phyloP scores from a whole-genome alignment of 306 rosid genomes.

The Rubus idaeus region DNA sequence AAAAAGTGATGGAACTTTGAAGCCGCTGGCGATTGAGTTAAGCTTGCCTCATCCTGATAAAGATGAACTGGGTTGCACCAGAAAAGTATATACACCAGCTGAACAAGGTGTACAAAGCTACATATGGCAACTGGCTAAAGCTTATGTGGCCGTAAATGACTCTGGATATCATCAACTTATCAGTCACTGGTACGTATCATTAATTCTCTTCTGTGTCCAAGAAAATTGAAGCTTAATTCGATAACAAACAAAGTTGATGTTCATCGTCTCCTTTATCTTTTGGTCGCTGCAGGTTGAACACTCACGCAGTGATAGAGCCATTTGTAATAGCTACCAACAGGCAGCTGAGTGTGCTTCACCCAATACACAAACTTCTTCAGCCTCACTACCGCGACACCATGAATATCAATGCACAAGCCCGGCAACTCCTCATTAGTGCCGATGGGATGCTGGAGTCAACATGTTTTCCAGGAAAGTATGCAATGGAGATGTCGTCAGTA shows the following conservation, averaged over 20 bases:
- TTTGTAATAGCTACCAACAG: slow-evolving; percentile 44
- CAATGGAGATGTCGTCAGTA: slow-evolving; percentile 37
- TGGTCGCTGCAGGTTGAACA: slow-evolving; percentile 46
- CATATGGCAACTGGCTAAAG: slow-evolving; percentile 63
- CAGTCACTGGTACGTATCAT: slow-evolving; percentile 49
- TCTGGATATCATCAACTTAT: slow-evolving; percentile 61
- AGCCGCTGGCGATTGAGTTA: slow-evolving; percentile 63
- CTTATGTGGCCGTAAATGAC: slow-evolving; percentile 60
- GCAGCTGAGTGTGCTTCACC: slow-evolving; percentile 43
- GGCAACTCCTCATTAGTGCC: slow-evolving; percentile 39
- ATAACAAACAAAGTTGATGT: not conserved
- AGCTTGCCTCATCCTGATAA: slow-evolving; percentile 47
- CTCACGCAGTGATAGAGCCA: slow-evolving; percentile 70
- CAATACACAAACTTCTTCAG: slow-evolving; percentile 36
- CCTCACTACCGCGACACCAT: slow-evolving; percentile 48
- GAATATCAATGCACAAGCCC: slow-evolving; percentile 41
- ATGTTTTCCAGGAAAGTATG: slow-evolving; percentile 30
- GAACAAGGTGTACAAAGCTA: slow-evolving; percentile 41
- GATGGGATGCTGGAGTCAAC: slow-evolving; percentile 37
- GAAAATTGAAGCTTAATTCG: not conserved
- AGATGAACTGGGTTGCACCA: slow-evolving; percentile 45
- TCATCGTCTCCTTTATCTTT: not conserved
- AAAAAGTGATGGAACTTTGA: slow-evolving; percentile 53
- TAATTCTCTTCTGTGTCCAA: not conserved
- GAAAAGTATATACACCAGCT: slow-evolving; percentile 51